Percentiles rank a stretch among this genome's conserved stretches.
phyloP scores from a whole-genome alignment of 139 green algal species.

The Mesotaenium endlicherianum region DNA sequence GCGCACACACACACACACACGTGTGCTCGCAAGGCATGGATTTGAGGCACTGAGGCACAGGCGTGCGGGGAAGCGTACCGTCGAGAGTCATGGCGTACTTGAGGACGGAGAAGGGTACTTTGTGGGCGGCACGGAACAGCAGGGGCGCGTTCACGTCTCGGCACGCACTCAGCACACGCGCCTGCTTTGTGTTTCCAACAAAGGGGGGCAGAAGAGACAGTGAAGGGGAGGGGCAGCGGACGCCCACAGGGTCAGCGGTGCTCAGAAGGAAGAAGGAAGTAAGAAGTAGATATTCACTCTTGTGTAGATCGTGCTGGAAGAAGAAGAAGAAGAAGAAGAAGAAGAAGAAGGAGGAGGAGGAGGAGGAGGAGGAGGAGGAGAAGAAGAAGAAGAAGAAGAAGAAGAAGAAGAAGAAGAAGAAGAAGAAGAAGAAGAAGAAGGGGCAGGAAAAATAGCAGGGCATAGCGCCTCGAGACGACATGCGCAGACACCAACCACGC shows the following conservation, averaged over 20 bases:
- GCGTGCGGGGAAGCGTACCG: conserved; percentile 60
- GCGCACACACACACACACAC: not conserved
- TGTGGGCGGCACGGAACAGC: conserved; percentile 76
- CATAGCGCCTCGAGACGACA: too few relatives aligned
- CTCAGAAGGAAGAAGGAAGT: too few relatives aligned
- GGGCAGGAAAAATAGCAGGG: too few relatives aligned
- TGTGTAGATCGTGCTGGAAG: not conserved
- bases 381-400: not conserved
- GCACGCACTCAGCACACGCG: conserved; percentile 51
- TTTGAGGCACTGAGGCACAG: not conserved
- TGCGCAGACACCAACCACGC: too few relatives aligned
- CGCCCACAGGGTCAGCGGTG: too few relatives aligned
- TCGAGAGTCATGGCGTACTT: conserved; percentile 99
- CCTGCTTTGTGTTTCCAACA: not conserved
- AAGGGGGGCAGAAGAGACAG: not conserved
- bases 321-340: not conserved
- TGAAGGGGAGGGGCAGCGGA: not conserved
- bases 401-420: conserved; percentile 11
- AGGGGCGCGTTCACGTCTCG: conserved; percentile 79
- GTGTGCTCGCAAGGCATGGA: not conserved
- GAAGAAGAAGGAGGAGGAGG: not conserved
- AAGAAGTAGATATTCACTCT: too few relatives aligned
- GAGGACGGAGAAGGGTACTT: conserved; percentile 74
- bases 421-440: conserved; percentile 4
- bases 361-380: not conserved